phyloP scores from a whole-genome alignment of 768 basidiomycete genomes.

The Tulasnella sp. region DNA sequence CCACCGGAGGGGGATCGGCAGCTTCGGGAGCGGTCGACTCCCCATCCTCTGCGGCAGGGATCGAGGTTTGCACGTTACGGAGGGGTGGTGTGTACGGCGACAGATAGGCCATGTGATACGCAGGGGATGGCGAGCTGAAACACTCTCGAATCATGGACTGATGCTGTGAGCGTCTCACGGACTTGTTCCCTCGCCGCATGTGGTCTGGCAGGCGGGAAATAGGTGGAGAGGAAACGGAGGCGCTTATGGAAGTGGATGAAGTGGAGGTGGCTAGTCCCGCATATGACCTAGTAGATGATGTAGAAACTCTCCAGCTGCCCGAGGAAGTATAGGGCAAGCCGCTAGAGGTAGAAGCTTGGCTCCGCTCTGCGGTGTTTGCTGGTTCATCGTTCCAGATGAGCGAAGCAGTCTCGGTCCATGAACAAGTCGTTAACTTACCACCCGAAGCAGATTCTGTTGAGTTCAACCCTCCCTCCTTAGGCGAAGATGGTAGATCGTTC shows the following conservation, averaged over 20 bases:
- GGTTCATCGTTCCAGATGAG: background rate
- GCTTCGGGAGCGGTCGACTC: background rate
- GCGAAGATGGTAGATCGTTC: background rate
- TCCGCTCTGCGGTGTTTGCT: background rate
- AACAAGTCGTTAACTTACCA: background rate
- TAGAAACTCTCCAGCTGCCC: background rate
- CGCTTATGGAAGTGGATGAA: background rate
- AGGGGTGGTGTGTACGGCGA: background rate
- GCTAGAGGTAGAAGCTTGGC: background rate
- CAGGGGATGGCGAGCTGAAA: background rate
- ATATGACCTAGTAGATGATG: background rate
- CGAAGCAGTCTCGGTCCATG: background rate
- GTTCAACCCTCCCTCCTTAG: background rate
- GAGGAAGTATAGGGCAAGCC: background rate
- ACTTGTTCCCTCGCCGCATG: background rate
- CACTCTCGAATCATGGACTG: constrained; percentile 1
- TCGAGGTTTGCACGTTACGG: background rate
- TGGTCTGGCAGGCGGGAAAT: background rate
- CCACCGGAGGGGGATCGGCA: background rate
- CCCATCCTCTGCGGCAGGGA: background rate
- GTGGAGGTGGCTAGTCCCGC: background rate
- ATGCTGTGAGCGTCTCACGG: constrained; percentile 1
- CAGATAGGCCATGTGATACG: background rate
- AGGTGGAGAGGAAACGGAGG: background rate
- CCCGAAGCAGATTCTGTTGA: background rate